phyloP scores from a whole-genome alignment of 1,284 basidiomycete species.

The Rhodotorula sp. region DNA sequence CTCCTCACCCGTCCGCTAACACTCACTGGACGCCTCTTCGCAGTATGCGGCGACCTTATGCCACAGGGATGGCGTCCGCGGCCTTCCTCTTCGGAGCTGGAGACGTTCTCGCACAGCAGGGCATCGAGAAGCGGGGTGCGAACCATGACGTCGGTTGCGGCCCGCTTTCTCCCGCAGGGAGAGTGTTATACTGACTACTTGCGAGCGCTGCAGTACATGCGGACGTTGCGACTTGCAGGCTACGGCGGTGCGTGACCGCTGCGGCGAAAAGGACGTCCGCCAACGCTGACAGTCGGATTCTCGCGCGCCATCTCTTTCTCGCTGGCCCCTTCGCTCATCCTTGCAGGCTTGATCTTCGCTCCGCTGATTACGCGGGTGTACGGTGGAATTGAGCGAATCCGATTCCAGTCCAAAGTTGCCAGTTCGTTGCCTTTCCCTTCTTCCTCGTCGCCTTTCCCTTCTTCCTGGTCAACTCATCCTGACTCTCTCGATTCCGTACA shows the following conservation, averaged over 20 bases:
- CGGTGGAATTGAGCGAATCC: conserved; percentile 38
- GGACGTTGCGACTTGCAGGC: conserved; percentile 69
- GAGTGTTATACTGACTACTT: neutral
- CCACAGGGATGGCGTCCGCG: conserved; percentile 26
- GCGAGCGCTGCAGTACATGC: conserved; percentile 56
- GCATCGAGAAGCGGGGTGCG: conserved; percentile 64
- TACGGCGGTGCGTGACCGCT: conserved; percentile 61
- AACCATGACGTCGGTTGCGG: conserved; percentile 64
- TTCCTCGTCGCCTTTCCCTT: neutral
- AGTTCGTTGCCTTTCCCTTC: neutral
- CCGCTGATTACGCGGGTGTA: conserved; percentile 41
- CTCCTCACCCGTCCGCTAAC: neutral
- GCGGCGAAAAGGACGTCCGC: no score
- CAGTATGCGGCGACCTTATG: conserved; percentile 32
- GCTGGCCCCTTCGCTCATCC: neutral
- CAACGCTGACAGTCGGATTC: neutral
- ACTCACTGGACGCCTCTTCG: neutral
- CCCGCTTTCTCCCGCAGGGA: neutral
- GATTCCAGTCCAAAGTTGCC: conserved; percentile 16
- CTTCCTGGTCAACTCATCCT: neutral
- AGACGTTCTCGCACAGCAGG: conserved; percentile 80
- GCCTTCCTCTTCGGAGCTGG: conserved; percentile 54
- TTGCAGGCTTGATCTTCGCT: conserved; percentile 32
- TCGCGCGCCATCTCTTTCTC: conserved; percentile 11
- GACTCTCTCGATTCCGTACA: neutral